Conservation (phyloP, 148 eudicot genomes). For the Linanthus parryae region DNA sequence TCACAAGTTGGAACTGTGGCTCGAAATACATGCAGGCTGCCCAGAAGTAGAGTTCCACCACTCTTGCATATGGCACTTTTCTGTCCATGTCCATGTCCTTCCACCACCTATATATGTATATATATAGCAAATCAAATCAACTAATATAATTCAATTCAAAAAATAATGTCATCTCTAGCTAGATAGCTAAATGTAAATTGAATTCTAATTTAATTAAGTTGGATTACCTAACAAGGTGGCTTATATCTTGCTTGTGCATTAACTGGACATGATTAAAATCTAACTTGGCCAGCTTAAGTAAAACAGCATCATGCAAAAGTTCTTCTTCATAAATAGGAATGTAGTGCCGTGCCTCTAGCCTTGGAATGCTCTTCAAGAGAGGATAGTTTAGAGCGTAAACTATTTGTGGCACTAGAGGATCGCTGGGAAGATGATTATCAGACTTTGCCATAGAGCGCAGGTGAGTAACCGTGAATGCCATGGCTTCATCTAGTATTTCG, state of each 20-base stretch:
- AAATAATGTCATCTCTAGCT: too few relatives aligned
- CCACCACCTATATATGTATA: too few relatives aligned
- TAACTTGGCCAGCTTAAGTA: constrained; percentile 35
- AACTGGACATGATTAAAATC: constrained; percentile 47
- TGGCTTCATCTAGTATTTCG: constrained; percentile 29
- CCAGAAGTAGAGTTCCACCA: too few relatives aligned
- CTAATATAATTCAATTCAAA: too few relatives aligned
- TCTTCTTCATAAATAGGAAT: constrained; percentile 36
- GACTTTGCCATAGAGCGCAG: constrained; percentile 15
- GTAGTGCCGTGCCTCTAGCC: constrained; percentile 39
- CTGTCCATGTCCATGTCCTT: too few relatives aligned
- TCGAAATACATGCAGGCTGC: too few relatives aligned
- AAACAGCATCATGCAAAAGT: constrained; percentile 9
- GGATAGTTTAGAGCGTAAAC: constrained; percentile 33
- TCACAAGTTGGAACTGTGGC: too few relatives aligned
- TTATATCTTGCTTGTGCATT: constrained; percentile 35
- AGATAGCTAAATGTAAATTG: too few relatives aligned
- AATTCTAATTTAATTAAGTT: too few relatives aligned
- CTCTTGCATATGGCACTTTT: too few relatives aligned
- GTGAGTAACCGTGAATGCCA: constrained; percentile 17
- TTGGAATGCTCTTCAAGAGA: constrained; percentile 27
- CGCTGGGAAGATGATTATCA: constrained; percentile 2
- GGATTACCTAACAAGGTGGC: constrained; percentile 28
- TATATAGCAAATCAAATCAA: too few relatives aligned
- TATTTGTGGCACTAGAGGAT: constrained; percentile 24